Evolutionary conservation across 208 protist species (phyloP).

Genomic region (Tetramitus jugosus): DNA sequence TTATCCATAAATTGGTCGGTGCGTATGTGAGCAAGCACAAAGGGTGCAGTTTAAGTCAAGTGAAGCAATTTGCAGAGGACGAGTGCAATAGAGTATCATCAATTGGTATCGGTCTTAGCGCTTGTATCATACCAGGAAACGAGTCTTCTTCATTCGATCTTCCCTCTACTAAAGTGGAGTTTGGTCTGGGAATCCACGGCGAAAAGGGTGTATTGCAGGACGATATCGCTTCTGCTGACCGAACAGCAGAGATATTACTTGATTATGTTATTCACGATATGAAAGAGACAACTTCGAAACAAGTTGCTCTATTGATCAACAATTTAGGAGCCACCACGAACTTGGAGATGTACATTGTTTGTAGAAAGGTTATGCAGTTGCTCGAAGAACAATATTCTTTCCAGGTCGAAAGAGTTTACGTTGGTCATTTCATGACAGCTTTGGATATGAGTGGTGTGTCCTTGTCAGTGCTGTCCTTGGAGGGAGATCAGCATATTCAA

Average conservation of each 20-base stretch:
- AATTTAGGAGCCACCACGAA: constrained; percentile 66
- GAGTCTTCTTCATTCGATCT: constrained; percentile 12
- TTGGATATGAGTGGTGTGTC: constrained; percentile 70
- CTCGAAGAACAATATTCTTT: constrained; percentile 32
- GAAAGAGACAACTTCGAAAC: neutral
- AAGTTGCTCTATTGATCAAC: constrained; percentile 60
- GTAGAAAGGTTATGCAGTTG: constrained; percentile 36
- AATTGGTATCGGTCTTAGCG: constrained; percentile 59
- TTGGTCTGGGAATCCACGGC: constrained; percentile 79
- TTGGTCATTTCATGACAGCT: constrained; percentile 66
- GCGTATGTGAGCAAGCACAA: constrained; percentile 49
- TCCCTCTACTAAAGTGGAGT: constrained; percentile 29
- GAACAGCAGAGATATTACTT: neutral
- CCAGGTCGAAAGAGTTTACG: constrained; percentile 48
- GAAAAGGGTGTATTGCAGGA: constrained; percentile 43
- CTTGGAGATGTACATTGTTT: constrained; percentile 59
- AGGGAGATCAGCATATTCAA: constrained; percentile 30
- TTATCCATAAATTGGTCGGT: constrained; percentile 72
- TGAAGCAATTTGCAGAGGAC: constrained; percentile 42
- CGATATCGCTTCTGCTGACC: constrained; percentile 11
- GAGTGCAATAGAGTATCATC: constrained; percentile 46
- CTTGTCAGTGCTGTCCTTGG: constrained; percentile 52
- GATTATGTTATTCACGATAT: neutral
- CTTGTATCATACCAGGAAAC: constrained; percentile 55
- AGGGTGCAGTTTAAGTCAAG: constrained; percentile 42